Percentiles rank a stretch among this genome's conserved stretches.
Conservation (phyloP, 768 basidiomycete genomes). For the Gloeophyllum trabeum region DNA sequence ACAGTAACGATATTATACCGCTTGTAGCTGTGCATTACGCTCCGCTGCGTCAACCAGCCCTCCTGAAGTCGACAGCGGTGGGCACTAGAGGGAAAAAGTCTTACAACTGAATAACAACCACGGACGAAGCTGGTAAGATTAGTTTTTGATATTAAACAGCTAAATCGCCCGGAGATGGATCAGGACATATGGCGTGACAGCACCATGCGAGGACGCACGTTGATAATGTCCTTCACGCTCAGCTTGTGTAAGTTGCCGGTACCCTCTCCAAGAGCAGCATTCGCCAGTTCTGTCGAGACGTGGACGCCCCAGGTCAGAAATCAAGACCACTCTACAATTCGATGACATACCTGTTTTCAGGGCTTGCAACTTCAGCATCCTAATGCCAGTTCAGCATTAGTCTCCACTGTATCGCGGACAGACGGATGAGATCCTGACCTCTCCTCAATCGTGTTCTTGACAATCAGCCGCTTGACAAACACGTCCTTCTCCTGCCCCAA, state of each 20-base stretch:
- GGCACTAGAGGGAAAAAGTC: background rate
- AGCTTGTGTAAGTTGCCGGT: slow-evolving; percentile 51
- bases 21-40: background rate
- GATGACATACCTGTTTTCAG: slow-evolving; percentile 41
- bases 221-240: slow-evolving; percentile 59
- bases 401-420: slow-evolving; percentile 21
- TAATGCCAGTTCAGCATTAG: background rate
- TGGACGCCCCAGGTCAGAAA: background rate
- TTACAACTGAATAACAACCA: background rate
- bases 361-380: slow-evolving; percentile 57
- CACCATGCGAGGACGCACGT: slow-evolving; percentile 23
- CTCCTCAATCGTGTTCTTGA: slow-evolving; percentile 65
- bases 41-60: background rate
- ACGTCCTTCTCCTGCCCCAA: slow-evolving; percentile 64
- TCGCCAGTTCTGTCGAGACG: slow-evolving; percentile 38
- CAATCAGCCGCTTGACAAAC: slow-evolving; percentile 54
- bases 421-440: slow-evolving; percentile 27
- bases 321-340: background rate
- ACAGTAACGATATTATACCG: background rate
- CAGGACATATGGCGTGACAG: background rate
- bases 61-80: background rate
- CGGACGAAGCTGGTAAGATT: no score
- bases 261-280: slow-evolving; percentile 65
- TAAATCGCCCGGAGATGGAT: background rate
- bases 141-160: background rate